These are phyloP conservation scores for Mimosa pudica DNA, from an alignment of 306 rosid species.

Conservation along the genomic window DNA sequence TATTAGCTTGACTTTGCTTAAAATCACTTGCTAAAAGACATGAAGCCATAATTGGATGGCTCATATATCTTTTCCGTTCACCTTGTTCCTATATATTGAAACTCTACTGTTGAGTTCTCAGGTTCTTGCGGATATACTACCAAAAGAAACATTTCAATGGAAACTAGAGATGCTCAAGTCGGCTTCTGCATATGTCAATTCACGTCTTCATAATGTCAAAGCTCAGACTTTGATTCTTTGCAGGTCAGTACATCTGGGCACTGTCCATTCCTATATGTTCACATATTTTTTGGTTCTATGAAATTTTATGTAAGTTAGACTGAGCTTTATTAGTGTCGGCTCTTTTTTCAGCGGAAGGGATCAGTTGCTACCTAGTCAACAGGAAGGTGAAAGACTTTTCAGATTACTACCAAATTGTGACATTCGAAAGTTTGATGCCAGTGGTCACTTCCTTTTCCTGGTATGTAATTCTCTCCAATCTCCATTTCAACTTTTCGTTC, in stretches of 20 bases:
- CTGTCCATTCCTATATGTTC: slow-evolving; percentile 6
- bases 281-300: not conserved
- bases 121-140: slow-evolving; percentile 78
- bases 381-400: slow-evolving; percentile 66
- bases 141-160: slow-evolving; percentile 81
- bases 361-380: slow-evolving; percentile 67
- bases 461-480: slow-evolving; percentile 47
- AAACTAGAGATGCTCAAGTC: slow-evolving; percentile 74
- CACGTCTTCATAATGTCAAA: slow-evolving; percentile 80
- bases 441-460: slow-evolving; percentile 83
- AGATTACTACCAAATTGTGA: slow-evolving; percentile 55
- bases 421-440: slow-evolving; percentile 59
- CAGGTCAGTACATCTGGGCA: slow-evolving; percentile 54
- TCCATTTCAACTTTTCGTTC: slow-evolving; percentile 12
- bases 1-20: slow-evolving; percentile 22
- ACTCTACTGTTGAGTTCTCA: slow-evolving; percentile 43
- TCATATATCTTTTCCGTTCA: slow-evolving; percentile 7
- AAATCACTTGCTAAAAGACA: slow-evolving; percentile 11
- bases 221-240: slow-evolving; percentile 79
- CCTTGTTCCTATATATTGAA: slow-evolving; percentile 12
- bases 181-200: slow-evolving; percentile 69
- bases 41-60: slow-evolving; percentile 11
- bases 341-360: slow-evolving; percentile 65
- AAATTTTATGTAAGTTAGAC: not conserved
- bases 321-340: slow-evolving; percentile 12